Percentiles rank a stretch among this genome's conserved stretches.
Evolutionary conservation across 2,329 filamentous ascomycete genomes (phyloP).

Genomic region (Pestalotiopsis sp.): DNA sequence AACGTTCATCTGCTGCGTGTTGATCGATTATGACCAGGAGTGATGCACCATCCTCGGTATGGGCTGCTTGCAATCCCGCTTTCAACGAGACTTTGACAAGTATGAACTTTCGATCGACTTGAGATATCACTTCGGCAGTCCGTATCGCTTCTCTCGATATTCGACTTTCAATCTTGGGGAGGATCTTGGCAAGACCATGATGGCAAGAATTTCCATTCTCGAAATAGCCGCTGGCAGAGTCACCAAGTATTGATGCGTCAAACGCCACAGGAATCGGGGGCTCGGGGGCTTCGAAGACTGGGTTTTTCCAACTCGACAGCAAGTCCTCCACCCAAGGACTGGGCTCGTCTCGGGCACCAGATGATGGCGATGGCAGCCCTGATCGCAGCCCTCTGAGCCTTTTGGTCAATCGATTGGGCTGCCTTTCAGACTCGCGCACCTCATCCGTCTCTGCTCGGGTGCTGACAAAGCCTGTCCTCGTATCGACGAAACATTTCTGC

Average conservation of each 20-base stretch:
- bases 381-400: constrained; percentile 20
- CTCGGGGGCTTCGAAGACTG: constrained; percentile 64
- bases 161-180: constrained; percentile 37
- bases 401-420: constrained; percentile 16
- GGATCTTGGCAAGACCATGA: constrained; percentile 21
- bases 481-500: constrained; percentile 52
- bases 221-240: constrained; percentile 19
- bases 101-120: constrained; percentile 91
- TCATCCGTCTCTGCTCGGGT: constrained; percentile 29
- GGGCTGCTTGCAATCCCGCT: constrained; percentile 6
- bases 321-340: constrained; percentile 63
- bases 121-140: constrained; percentile 69
- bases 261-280: constrained; percentile 45
- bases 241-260: constrained; percentile 22
- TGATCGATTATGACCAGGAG: constrained; percentile 83
- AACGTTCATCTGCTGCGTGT: constrained; percentile 91
- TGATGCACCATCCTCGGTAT: constrained; percentile 13
- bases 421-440: constrained; percentile 33
- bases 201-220: not conserved
- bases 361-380: constrained; percentile 19
- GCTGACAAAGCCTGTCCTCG: constrained; percentile 55
- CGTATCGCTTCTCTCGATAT: constrained; percentile 67
- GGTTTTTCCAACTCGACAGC: constrained; percentile 73
- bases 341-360: constrained; percentile 18
- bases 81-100: constrained; percentile 60